Base-by-base conservation (phyloP, 2,329 filamentous ascomycete genomes). In the Parafenestella ontariensis region DNA sequence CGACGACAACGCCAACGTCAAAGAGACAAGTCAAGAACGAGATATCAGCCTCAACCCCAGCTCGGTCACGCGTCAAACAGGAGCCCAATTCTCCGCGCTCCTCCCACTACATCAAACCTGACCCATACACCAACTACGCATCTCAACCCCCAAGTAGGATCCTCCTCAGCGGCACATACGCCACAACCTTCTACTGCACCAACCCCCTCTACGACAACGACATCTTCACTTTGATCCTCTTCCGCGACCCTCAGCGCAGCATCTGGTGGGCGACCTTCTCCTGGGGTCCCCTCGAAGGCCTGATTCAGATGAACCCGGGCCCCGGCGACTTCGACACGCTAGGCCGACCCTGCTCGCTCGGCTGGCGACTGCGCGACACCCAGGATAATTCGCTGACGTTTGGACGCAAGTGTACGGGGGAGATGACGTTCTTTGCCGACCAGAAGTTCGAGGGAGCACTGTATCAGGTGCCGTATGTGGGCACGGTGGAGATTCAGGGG, bases 221-320 rank as follows among this genome's bases (percentile, higher is more conserved):
- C 1, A 61, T 80, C 9, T 68, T 77, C 36, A 65, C 81, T 15
- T 78, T 77, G 1, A 72, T 80, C 1, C 53, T 64, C 31, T 46
- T 39, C 34, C 29, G 11, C 2, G 55, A 34, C 31, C 8, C 41
- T 28, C 6, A 39, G 2, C 70, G 68, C 15, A 76, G 76, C 11
- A 66, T 64, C 5, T 74, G 83, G 7, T 84, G 82, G 81, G 81
- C 78, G 0, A 65, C 58, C 1, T 83, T 84, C 57, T 70, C 78
- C 39, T 70, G 82, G 4, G 78, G 77, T 0, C 49, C 77, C 7
- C 70, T 80, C 33, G 53, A 70, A 34, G 79, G 81, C 1, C 64
- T 83, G 3, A 64, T 83, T n/a, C 70, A 72, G 29, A 70, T 83
- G 49, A 54, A 63, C 24, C 61, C 57, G 11, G 60, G 49, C 5